These are phyloP conservation scores for Escovopsis sp. DNA, from an alignment of 2,329 filamentous ascomycete genomes.

Conservation along the genomic window DNA sequence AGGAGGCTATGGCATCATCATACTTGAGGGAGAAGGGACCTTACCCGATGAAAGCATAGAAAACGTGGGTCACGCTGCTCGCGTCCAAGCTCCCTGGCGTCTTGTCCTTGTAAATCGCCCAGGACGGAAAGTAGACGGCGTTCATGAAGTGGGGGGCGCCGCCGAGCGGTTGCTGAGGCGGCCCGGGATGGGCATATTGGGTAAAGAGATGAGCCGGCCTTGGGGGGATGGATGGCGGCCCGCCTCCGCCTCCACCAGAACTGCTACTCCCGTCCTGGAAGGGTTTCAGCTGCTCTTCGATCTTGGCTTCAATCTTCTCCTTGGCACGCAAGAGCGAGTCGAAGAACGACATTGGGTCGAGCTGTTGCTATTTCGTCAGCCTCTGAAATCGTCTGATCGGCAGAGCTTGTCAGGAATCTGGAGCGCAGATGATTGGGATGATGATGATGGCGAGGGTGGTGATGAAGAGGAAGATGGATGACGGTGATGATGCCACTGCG, in stretches of 20 bases:
- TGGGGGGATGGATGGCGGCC: neutral
- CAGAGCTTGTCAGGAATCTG: neutral
- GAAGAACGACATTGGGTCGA: neutral
- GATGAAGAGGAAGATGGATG: no score
- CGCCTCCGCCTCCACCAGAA: neutral
- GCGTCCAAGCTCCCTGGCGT: slow-evolving; percentile 43
- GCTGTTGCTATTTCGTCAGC: no score
- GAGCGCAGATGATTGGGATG: neutral
- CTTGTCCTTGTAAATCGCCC: slow-evolving; percentile 44
- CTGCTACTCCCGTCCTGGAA: neutral
- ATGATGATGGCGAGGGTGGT: no score
- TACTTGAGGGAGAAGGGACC: slow-evolving; percentile 4
- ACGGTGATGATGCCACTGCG: no score
- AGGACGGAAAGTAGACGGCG: slow-evolving; percentile 48
- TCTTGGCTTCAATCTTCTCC: neutral
- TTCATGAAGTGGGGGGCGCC: slow-evolving; percentile 9
- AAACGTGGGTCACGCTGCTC: slow-evolving; percentile 44
- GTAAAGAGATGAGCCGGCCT: neutral
- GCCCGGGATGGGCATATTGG: no score
- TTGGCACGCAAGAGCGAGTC: neutral
- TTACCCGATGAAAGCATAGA: slow-evolving; percentile 46
- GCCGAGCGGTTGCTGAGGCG: neutral
- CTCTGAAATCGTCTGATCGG: neutral
- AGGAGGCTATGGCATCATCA: neutral
- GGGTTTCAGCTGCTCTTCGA: neutral